Evolutionary conservation across 2,329 filamentous ascomycete species (phyloP).

Genomic region (Fusarium xyrophilum): DNA sequence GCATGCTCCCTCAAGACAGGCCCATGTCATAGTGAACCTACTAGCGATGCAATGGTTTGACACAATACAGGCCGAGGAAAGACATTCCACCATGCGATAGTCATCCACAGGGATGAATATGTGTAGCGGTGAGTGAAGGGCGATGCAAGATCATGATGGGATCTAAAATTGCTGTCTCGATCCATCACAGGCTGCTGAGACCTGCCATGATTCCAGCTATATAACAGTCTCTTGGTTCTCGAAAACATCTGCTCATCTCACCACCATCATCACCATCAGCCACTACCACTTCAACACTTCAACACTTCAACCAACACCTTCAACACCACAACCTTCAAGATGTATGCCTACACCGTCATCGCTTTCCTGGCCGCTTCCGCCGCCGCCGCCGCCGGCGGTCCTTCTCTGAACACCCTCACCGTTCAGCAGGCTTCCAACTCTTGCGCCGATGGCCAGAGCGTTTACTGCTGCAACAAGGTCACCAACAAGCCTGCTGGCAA

Average conservation of each 20-base stretch:
- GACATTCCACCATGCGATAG: not conserved
- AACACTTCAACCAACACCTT: not conserved
- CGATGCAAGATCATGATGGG: not conserved
- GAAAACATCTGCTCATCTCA: not conserved
- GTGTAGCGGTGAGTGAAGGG: not conserved
- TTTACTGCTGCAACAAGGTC: conserved; percentile 3
- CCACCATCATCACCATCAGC: not conserved
- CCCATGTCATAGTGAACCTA: not conserved
- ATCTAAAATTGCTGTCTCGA: not conserved
- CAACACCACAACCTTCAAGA: not conserved
- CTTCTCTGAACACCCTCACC: not conserved
- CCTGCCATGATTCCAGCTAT: not conserved
- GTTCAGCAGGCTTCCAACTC: not conserved
- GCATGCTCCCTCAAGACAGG: not conserved
- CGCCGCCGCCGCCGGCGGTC: not conserved
- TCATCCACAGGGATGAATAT: too few relatives aligned
- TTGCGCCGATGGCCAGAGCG: not conserved
- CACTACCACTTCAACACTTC: not conserved
- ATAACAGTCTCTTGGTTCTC: not conserved
- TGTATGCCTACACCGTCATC: not conserved
- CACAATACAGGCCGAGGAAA: not conserved
- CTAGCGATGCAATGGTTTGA: not conserved
- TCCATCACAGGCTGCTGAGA: not conserved
- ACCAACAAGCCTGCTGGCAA: not conserved
- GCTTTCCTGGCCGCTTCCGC: conserved; percentile 2